Evolutionary conservation across 768 basidiomycete genomes (phyloP), one percentile per base, ranked within the genome.

Genomic region (Serendipita sp.): DNA sequence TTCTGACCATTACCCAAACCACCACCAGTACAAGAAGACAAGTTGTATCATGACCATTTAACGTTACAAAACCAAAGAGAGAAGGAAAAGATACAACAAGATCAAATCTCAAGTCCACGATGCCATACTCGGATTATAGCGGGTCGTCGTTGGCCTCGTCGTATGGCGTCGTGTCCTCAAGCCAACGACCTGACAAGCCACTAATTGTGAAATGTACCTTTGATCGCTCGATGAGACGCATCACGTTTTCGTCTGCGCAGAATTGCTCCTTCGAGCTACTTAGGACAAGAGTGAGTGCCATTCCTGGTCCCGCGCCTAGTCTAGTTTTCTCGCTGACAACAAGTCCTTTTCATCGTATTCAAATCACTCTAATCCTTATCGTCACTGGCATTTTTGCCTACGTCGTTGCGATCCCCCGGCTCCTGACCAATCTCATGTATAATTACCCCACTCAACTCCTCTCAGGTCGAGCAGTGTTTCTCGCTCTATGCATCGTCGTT

Each of bases 131-230:
- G 44, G 67, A 67, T 18, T 66, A 67, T 58, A 65, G 46, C 32
- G 54, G 65, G 34, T 65, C 67, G 2, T 67, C 67, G 18, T 54
- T 44, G 32, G 51, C 67, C 28, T 71, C 71, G 35, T 51, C 48
- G 4, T 51, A 51, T 32, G 48, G 48, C 7, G 30, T 51, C n/a
- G 48, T 51, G 35, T 32, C 28, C 56, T 18, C 56, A 7, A 10
- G 35, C 28, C 23, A 23, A 32, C 79, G 83, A 34, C 87, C 88
- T 38, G 88, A 91, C 73, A 84, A 83, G 69, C 84, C 86, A 1
- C 79, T 96, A 32, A 79, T 87, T 65, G 85, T 96, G 45, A 91
- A 89, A 76, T 93, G 91, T 75, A 80, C 81, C 5, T 88, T 88
- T 74, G 88, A 91, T 69, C 77, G 81, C 58, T 81, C 78, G 71